Conservation (phyloP, 805 yeast species). For the Ogataea haglerorum region DNA sequence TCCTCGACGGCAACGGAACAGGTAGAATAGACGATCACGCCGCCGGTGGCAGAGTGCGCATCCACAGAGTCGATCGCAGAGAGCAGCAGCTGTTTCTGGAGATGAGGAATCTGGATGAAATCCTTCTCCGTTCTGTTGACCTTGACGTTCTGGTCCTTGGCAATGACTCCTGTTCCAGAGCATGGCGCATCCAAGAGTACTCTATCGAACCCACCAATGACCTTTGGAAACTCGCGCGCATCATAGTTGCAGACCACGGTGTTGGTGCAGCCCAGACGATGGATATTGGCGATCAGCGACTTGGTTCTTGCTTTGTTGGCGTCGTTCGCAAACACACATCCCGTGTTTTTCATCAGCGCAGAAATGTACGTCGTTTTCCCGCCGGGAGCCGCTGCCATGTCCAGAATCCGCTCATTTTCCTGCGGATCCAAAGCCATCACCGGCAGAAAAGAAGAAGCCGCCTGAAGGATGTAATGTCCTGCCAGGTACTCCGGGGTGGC, state of each 20-base stretch:
- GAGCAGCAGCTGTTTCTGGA: constrained; percentile 88
- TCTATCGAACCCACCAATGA: constrained; percentile 97
- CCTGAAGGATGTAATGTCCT: constrained; percentile 96
- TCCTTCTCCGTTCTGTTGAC: constrained; percentile 93
- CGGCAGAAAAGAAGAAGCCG: constrained; percentile 96
- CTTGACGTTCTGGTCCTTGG: constrained; percentile 94
- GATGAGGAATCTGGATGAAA: constrained; percentile 92
- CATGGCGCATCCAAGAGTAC: constrained; percentile 97
- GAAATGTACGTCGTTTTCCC: constrained; percentile 95
- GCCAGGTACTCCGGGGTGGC: constrained; percentile 99
- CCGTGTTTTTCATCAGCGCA: constrained; percentile 97
- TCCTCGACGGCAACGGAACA: constrained; percentile 98
- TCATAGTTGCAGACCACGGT: constrained; percentile 96
- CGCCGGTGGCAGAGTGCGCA: constrained; percentile 88
- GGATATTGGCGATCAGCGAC: constrained; percentile 94
- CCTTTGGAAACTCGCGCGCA: constrained; percentile 97
- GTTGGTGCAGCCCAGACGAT: constrained; percentile 93
- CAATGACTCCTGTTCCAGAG: constrained; percentile 99
- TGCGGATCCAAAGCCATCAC: constrained; percentile 98
- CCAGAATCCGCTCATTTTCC: constrained; percentile 90
- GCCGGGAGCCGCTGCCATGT: constrained; percentile 99
- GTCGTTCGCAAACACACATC: constrained; percentile 96
- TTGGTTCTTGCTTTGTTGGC: constrained; percentile 95
- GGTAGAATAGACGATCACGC: constrained; percentile 92
- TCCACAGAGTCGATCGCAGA: constrained; percentile 98